These are phyloP conservation scores for Petasospora fabianii DNA, from an alignment of 1,139 yeast genomes.

Conservation along the genomic window DNA sequence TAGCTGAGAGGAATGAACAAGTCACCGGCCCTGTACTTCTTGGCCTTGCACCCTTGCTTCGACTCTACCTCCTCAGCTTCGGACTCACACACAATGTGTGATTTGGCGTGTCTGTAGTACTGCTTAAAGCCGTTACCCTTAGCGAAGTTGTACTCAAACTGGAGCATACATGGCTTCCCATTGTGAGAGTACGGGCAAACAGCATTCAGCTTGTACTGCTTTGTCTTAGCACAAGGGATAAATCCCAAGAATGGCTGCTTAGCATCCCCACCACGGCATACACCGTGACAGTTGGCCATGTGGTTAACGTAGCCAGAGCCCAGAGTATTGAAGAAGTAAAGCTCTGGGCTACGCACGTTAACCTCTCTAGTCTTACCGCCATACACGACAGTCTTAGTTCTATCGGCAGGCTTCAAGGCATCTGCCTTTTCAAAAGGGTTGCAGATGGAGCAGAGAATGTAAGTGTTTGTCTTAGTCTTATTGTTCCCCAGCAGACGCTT, in stretches of 20 bases:
- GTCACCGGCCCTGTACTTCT: background rate
- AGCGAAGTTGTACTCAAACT: background rate
- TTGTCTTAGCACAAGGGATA: background rate
- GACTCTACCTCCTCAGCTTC: background rate
- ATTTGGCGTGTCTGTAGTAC: background rate
- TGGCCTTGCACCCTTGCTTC: background rate
- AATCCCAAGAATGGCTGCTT: background rate
- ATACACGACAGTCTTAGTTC: slow-evolving; percentile 1
- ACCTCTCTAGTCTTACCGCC: background rate
- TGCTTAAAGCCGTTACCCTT: background rate
- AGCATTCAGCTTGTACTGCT: background rate
- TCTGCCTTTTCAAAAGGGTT: slow-evolving; percentile 5
- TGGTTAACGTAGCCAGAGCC: slow-evolving; percentile 7
- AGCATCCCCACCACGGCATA: background rate
- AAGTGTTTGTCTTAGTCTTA: slow-evolving; percentile 4
- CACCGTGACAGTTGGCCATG: slow-evolving; percentile 9
- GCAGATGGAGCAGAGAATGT: slow-evolving; percentile 7
- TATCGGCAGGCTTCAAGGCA: background rate
- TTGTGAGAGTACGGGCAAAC: background rate
- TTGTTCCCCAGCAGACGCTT: background rate
- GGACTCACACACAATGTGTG: background rate
- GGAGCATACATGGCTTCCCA: background rate
- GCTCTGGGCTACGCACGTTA: background rate
- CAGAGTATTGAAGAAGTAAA: slow-evolving; percentile 6
- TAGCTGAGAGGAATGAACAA: background rate